Evolutionary conservation across 495 filamentous ascomycete species (phyloP).

Genomic region (Hypomontagnella monticulosa): DNA sequence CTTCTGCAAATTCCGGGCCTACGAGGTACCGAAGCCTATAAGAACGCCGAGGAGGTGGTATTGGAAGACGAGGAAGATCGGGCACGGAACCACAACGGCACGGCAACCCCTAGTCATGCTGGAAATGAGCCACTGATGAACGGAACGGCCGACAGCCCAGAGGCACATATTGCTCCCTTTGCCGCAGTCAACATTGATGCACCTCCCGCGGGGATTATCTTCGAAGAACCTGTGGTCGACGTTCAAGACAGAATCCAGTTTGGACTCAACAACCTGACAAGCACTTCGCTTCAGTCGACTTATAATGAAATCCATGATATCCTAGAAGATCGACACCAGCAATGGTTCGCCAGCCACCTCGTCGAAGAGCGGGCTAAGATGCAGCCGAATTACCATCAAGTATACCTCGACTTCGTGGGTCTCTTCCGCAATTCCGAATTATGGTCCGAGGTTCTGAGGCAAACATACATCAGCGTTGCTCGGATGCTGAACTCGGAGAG

Average conservation of each 20-base stretch:
- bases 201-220: slow-evolving; percentile 65
- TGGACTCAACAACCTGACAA: slow-evolving; percentile 94
- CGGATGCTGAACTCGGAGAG: slow-evolving; percentile 88
- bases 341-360: slow-evolving; percentile 97
- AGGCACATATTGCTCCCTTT: slow-evolving; percentile 69
- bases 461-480: slow-evolving; percentile 87
- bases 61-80: slow-evolving; percentile 67
- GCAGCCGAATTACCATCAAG: slow-evolving; percentile 92
- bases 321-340: slow-evolving; percentile 80
- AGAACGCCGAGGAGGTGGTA: slow-evolving; percentile 82
- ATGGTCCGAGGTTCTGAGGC: slow-evolving; percentile 88
- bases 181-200: slow-evolving; percentile 78
- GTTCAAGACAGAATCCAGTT: slow-evolving; percentile 94
- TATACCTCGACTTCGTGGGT: slow-evolving; percentile 90
- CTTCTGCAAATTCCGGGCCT: slow-evolving; percentile 82
- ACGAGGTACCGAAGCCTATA: slow-evolving; percentile 83
- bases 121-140: slow-evolving; percentile 61
- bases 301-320: slow-evolving; percentile 79
- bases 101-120: slow-evolving; percentile 30
- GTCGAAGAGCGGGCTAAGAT: slow-evolving; percentile 96
- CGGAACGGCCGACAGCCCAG: slow-evolving; percentile 68
- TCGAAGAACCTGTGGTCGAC: slow-evolving; percentile 83
- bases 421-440: slow-evolving; percentile 80
- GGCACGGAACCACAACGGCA: slow-evolving; percentile 56
- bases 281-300: slow-evolving; percentile 84